Evolutionary conservation across 139 green algal genomes (phyloP).

Genomic region (Micractinium conductrix): DNA sequence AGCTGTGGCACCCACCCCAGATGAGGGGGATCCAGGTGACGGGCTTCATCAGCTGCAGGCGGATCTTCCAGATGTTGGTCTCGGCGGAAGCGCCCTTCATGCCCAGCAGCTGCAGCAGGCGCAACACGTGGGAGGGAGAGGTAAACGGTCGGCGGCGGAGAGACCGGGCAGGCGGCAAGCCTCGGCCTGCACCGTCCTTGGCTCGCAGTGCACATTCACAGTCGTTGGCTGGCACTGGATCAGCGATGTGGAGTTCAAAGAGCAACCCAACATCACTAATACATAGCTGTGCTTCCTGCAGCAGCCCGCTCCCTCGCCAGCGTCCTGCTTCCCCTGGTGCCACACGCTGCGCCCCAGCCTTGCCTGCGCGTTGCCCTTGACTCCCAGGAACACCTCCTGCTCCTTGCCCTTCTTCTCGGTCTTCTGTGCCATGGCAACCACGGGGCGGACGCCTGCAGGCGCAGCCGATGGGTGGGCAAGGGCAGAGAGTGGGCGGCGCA

Average conservation of each 20-base stretch:
- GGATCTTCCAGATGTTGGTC: slow-evolving; percentile 96
- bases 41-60: slow-evolving; percentile 98
- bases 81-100: slow-evolving; percentile 85
- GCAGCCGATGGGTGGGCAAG: neutral
- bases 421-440: slow-evolving; percentile 45
- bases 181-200: too few species aligned
- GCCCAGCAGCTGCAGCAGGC: slow-evolving; percentile 80
- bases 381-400: slow-evolving; percentile 54
- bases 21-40: slow-evolving; percentile 99
- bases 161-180: too few species aligned
- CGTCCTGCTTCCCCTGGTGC: too few species aligned
- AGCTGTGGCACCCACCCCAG: too few species aligned
- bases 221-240: too few species aligned
- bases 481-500: too few species aligned
- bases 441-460: slow-evolving; percentile 3
- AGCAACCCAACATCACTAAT: too few species aligned
- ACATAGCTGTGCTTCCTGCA: too few species aligned
- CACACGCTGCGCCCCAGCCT: neutral
- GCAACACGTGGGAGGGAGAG: neutral
- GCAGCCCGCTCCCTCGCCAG: too few species aligned
- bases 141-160: too few species aligned
- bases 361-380: slow-evolving; percentile 44
- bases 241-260: too few species aligned
- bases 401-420: slow-evolving; percentile 52
- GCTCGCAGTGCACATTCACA: too few species aligned